These are phyloP conservation scores for Agaricus sinodeliciosus DNA, from an alignment of 768 basidiomycete species.

Conservation along the genomic window DNA sequence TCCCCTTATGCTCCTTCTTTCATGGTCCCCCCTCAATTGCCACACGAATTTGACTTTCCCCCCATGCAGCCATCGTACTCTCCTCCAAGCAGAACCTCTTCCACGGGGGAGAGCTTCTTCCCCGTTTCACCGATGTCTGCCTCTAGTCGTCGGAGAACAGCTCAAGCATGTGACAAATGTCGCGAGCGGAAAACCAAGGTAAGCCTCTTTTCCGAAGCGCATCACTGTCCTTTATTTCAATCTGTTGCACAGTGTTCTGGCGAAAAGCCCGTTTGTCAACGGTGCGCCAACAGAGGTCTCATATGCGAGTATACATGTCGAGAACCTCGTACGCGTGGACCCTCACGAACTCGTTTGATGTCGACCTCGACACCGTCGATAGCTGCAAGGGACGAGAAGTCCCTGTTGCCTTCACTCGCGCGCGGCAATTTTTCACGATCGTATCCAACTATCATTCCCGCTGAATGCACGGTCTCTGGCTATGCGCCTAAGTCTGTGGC, in stretches of 20 bases:
- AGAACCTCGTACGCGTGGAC: constrained; percentile 28
- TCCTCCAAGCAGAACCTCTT: background rate
- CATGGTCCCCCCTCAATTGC: background rate
- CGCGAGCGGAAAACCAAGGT: constrained; percentile 55
- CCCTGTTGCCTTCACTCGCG: background rate
- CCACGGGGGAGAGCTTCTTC: constrained; percentile 1
- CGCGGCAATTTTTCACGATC: background rate
- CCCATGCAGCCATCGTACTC: background rate
- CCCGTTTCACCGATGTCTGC: constrained; percentile 20
- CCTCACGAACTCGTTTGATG: constrained; percentile 21
- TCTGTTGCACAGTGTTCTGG: constrained; percentile 42
- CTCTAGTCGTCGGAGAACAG: constrained; percentile 44
- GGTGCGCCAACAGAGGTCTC: constrained; percentile 43
- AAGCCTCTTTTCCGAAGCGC: constrained; percentile 5
- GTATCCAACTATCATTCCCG: background rate
- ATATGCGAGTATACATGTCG: constrained; percentile 42
- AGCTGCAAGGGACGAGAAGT: background rate
- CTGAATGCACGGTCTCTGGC: background rate
- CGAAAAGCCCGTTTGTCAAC: constrained; percentile 44
- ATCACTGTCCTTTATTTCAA: background rate
- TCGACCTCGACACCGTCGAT: background rate
- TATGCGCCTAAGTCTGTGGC: constrained; percentile 7
- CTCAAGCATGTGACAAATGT: constrained; percentile 53
- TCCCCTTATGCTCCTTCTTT: constrained; percentile 2
- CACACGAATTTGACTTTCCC: background rate